Evolutionary conservation across 768 basidiomycete genomes (phyloP).

Genomic region (Xanthoconium purpureum): DNA sequence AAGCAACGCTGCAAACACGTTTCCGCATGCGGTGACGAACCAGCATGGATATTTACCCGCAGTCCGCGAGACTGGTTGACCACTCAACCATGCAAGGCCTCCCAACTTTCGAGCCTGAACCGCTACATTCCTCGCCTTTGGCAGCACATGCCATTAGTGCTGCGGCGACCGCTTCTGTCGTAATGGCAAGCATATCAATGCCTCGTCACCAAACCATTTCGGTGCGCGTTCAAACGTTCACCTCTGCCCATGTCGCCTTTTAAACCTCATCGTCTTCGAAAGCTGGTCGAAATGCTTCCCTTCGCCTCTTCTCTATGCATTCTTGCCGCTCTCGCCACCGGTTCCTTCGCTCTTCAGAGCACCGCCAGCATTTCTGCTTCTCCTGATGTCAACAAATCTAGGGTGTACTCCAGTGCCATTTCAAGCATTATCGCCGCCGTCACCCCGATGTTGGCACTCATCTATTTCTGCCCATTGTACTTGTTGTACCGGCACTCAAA

Average conservation of each 20-base stretch:
- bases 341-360: constrained; percentile 31
- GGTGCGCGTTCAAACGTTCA: constrained; percentile 28
- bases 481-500: constrained; percentile 47
- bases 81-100: constrained; percentile 32
- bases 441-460: constrained; percentile 35
- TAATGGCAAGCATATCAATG: constrained; percentile 29
- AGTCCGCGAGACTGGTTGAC: constrained; percentile 18
- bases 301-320: constrained; percentile 35
- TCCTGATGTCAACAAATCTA: constrained; percentile 27
- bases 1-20: constrained; percentile 33
- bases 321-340: constrained; percentile 33
- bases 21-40: constrained; percentile 19
- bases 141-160: constrained; percentile 31
- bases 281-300: constrained; percentile 38
- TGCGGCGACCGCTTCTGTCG: constrained; percentile 31
- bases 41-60: constrained; percentile 25
- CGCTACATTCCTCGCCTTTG: constrained; percentile 25
- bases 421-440: constrained; percentile 36
- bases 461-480: constrained; percentile 51
- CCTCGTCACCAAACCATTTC: constrained; percentile 30
- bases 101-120: constrained; percentile 28
- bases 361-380: constrained; percentile 6
- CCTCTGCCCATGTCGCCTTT: constrained; percentile 13
- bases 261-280: constrained; percentile 13
- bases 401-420: constrained; percentile 36